Conservation (phyloP, 257 asterid genomes). For the Solanum ossicruentum region DNA sequence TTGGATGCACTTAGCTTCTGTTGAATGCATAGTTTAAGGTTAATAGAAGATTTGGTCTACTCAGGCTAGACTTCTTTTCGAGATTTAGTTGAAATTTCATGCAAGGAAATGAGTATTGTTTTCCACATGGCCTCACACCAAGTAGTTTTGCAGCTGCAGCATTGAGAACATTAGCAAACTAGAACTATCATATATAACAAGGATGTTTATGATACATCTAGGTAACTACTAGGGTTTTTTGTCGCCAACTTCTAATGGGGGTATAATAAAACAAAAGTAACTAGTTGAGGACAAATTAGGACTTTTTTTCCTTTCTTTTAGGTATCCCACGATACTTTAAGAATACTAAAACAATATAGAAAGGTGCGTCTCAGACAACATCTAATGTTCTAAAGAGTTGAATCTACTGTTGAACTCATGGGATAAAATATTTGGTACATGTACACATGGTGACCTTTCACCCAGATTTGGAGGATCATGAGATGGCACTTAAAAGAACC, state of each 20-base stretch:
- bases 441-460: background rate
- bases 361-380: background rate
- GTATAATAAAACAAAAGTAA: background rate
- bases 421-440: background rate
- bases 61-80: background rate
- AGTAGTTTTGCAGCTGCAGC: background rate
- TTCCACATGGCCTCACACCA: background rate
- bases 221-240: background rate
- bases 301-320: background rate
- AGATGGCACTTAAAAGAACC: background rate
- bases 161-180: background rate
- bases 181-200: background rate
- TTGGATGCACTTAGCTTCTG: background rate
- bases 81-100: background rate
- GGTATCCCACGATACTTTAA: background rate
- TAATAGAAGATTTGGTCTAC: background rate
- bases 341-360: background rate
- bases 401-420: background rate
- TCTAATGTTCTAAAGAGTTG: background rate
- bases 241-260: background rate
- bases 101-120: background rate
- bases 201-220: background rate
- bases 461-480: background rate
- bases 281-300: background rate
- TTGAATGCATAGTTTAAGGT: background rate